phyloP scores from a whole-genome alignment of 371 early-diverging fungal species.

The Mortierella sp. region DNA sequence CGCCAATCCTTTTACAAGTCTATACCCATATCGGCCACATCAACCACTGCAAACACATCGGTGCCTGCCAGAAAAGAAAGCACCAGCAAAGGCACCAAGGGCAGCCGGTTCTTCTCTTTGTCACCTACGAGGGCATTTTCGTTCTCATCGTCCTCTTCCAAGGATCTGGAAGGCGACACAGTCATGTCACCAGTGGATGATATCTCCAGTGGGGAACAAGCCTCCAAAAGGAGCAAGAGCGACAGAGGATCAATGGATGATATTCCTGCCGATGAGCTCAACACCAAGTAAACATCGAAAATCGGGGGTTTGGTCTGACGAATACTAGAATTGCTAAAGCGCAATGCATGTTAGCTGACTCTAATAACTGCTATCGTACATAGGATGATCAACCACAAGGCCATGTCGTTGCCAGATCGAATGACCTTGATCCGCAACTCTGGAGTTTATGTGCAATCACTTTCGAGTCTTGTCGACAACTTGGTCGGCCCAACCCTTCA shows the following conservation, averaged over 20 bases:
- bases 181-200: slow-evolving; percentile 30
- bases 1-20: slow-evolving; percentile 59
- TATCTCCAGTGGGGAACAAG: slow-evolving; percentile 6
- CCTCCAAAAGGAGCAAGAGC: slow-evolving; percentile 51
- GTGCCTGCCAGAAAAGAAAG: slow-evolving; percentile 8
- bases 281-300: slow-evolving; percentile 23
- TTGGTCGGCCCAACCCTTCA: slow-evolving; percentile 69
- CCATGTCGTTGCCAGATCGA: slow-evolving; percentile 48
- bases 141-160: slow-evolving; percentile 26
- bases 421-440: slow-evolving; percentile 70
- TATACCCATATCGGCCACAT: slow-evolving; percentile 31
- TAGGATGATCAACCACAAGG: slow-evolving; percentile 31
- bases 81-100: background rate
- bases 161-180: slow-evolving; percentile 44
- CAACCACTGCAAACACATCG: background rate
- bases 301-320: background rate
- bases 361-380: background rate
- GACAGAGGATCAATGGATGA: slow-evolving; percentile 45
- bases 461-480: slow-evolving; percentile 68
- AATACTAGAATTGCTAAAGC: background rate
- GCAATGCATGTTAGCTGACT: background rate
- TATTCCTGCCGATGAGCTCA: slow-evolving; percentile 40
- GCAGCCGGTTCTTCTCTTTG: slow-evolving; percentile 13
- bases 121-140: slow-evolving; percentile 34
- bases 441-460: slow-evolving; percentile 70